phyloP scores from a whole-genome alignment of 352 stramenopile genomes.

The Halophytophthora polymorphica region DNA sequence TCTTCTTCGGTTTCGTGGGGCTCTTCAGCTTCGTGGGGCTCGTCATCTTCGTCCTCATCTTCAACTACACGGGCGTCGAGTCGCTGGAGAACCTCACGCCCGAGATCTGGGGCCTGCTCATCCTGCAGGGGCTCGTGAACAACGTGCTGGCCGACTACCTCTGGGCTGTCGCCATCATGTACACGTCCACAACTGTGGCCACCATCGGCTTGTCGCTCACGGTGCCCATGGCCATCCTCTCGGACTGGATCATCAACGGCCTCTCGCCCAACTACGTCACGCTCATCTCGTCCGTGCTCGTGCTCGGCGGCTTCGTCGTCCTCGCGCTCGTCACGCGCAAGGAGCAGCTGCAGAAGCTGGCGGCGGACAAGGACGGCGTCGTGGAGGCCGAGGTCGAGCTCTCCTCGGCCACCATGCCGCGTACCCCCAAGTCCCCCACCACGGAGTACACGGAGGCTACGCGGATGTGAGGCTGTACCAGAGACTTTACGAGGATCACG shows the following conservation, averaged over 20 bases:
- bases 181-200: slow-evolving; percentile 95
- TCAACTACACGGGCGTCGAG: slow-evolving; percentile 71
- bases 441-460: slow-evolving; percentile 30
- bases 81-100: slow-evolving; percentile 58
- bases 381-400: slow-evolving; percentile 4
- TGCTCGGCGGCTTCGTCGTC: slow-evolving; percentile 78
- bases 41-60: slow-evolving; percentile 79
- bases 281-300: slow-evolving; percentile 57
- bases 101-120: slow-evolving; percentile 84
- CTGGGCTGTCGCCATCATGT: slow-evolving; percentile 93
- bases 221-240: slow-evolving; percentile 93
- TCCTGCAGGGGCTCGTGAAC: slow-evolving; percentile 91
- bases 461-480: neutral
- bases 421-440: slow-evolving; percentile 25
- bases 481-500: neutral
- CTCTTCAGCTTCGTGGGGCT: slow-evolving; percentile 93
- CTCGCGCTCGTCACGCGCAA: slow-evolving; percentile 36
- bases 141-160: slow-evolving; percentile 96
- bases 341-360: slow-evolving; percentile 17
- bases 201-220: slow-evolving; percentile 96
- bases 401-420: neutral
- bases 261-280: slow-evolving; percentile 47
- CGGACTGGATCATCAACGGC: slow-evolving; percentile 79
- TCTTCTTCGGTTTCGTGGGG: slow-evolving; percentile 96
- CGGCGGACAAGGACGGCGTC: slow-evolving; percentile 1